Conservation (phyloP, 129 eudicot species). For the Sambucus nigra region DNA sequence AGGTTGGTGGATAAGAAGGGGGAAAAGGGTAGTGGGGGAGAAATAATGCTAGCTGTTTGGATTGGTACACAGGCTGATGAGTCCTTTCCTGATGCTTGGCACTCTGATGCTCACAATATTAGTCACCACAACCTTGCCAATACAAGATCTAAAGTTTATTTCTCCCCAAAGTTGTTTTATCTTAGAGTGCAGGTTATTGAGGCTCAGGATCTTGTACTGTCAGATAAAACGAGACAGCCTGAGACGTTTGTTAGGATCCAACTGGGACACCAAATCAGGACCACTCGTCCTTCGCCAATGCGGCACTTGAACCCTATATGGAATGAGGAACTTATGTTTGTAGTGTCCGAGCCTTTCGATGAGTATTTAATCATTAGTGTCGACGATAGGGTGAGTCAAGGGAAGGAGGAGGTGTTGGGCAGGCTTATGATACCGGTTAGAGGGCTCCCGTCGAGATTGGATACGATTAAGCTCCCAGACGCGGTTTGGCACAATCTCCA, state of each 20-base stretch:
- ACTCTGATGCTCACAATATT: slow-evolving; percentile 70
- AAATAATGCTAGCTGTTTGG: slow-evolving; percentile 93
- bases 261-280: slow-evolving; percentile 48
- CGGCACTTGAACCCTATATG: slow-evolving; percentile 50
- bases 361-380: slow-evolving; percentile 53
- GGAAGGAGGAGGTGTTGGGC: slow-evolving; percentile 58
- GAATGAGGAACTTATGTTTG: slow-evolving; percentile 87
- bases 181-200: slow-evolving; percentile 64
- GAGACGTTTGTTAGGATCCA: slow-evolving; percentile 44
- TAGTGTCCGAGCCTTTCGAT: slow-evolving; percentile 79
- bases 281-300: slow-evolving; percentile 42
- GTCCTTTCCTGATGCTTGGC: slow-evolving; percentile 93
- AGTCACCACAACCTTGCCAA: slow-evolving; percentile 51
- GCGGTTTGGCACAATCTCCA: slow-evolving; percentile 50
- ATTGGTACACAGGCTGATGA: slow-evolving; percentile 98
- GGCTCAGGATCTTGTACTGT: slow-evolving; percentile 82
- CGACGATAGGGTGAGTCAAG: slow-evolving; percentile 62
- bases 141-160: slow-evolving; percentile 79
- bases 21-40: slow-evolving; percentile 38
- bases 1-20: slow-evolving; percentile 57
- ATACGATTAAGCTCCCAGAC: slow-evolving; percentile 37
- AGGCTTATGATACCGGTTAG: slow-evolving; percentile 46
- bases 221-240: slow-evolving; percentile 37
- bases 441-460: slow-evolving; percentile 41
- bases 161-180: slow-evolving; percentile 69